Evolutionary conservation across 805 yeast species (phyloP).

Genomic region (Isabelozyma rhagii): DNA sequence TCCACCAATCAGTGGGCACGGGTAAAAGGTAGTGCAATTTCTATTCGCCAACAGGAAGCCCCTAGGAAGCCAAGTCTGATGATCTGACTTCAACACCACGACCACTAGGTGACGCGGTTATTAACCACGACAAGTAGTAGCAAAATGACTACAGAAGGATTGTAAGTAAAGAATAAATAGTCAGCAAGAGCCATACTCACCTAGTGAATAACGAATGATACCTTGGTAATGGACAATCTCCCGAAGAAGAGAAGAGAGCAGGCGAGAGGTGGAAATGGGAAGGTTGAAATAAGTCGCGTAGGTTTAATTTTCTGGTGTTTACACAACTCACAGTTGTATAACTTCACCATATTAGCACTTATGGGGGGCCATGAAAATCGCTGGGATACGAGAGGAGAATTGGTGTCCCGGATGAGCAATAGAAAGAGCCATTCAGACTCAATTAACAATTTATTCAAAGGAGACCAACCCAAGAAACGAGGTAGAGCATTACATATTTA

Average conservation of each 20-base stretch:
- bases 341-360: no score
- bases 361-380: background rate
- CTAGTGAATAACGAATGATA: background rate
- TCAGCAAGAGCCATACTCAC: background rate
- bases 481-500: background rate
- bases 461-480: background rate
- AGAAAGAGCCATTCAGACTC: background rate
- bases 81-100: background rate
- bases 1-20: background rate
- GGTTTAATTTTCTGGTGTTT: background rate
- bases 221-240: background rate
- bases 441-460: background rate
- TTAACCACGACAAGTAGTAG: background rate
- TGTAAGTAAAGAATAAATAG: background rate
- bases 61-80: background rate
- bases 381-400: background rate
- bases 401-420: background rate
- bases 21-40: background rate
- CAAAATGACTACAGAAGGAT: background rate
- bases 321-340: no score
- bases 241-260: background rate
- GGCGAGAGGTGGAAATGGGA: background rate
- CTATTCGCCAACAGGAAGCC: background rate
- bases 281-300: background rate
- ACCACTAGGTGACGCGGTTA: background rate